Conservation (phyloP, 768 basidiomycete genomes). For the Russula dissimulans region DNA sequence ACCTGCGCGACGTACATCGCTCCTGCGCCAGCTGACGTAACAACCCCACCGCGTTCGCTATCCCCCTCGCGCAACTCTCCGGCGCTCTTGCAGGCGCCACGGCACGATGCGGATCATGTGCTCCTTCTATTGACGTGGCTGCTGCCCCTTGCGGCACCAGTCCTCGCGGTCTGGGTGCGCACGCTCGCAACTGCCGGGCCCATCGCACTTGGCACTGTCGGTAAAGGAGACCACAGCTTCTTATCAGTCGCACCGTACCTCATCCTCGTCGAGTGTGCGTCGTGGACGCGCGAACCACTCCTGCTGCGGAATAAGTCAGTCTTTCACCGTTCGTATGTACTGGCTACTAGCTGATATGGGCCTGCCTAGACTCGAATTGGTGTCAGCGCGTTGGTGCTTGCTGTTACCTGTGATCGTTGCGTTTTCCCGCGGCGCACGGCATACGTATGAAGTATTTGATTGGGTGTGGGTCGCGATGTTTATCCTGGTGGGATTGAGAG, state of each 20-base stretch:
- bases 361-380: constrained; percentile 13
- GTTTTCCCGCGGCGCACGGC: constrained; percentile 59
- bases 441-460: constrained; percentile 59
- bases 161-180: constrained; percentile 82
- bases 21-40: background rate
- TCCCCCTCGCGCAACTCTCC: background rate
- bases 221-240: constrained; percentile 66
- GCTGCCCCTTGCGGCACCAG: constrained; percentile 66
- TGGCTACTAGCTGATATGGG: background rate
- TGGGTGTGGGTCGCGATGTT: constrained; percentile 41
- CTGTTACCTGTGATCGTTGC: constrained; percentile 40
- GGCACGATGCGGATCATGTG: constrained; percentile 47
- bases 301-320: constrained; percentile 25
- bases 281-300: constrained; percentile 34
- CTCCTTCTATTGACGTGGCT: constrained; percentile 74
- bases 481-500: constrained; percentile 36
- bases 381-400: constrained; percentile 48
- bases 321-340: background rate
- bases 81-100: background rate
- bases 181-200: constrained; percentile 74
- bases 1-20: constrained; percentile 40
- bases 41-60: background rate
- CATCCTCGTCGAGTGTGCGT: constrained; percentile 51
- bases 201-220: constrained; percentile 70
- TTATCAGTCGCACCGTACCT: constrained; percentile 56